Conservation (phyloP, 176 grass and related monocot species). For the Eragrostis nindensis region DNA sequence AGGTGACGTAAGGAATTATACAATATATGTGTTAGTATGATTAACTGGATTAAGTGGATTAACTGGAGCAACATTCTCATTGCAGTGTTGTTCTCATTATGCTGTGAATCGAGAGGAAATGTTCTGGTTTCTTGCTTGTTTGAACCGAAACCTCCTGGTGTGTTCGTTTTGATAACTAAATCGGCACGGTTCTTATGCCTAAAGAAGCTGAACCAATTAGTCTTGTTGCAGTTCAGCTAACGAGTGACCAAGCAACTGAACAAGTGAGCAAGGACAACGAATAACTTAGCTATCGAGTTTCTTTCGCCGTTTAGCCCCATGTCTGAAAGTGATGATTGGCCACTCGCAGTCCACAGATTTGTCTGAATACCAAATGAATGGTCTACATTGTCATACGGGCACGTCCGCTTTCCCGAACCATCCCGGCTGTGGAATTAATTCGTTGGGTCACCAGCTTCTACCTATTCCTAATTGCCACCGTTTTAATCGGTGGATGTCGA, state of each 20-base stretch:
- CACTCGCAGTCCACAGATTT: conserved; percentile 1
- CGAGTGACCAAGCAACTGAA: background rate
- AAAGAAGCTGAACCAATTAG: background rate
- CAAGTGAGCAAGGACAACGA: background rate
- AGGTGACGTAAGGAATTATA: background rate
- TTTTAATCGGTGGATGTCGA: conserved; percentile 24
- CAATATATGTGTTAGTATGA: too few species aligned
- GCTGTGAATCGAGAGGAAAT: background rate
- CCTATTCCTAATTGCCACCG: background rate
- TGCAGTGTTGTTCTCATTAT: background rate
- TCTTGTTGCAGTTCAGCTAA: background rate
- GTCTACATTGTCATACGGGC: background rate
- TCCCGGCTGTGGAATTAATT: background rate
- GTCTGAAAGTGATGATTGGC: background rate
- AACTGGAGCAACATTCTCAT: background rate
- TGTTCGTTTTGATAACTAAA: background rate
- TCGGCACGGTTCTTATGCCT: background rate
- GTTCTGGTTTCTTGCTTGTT: background rate
- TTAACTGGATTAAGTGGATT: background rate
- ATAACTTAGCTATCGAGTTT: background rate
- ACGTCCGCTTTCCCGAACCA: background rate
- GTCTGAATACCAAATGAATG: conserved; percentile 11
- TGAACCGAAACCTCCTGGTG: background rate
- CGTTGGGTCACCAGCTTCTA: background rate
- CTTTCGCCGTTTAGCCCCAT: background rate